phyloP scores from a whole-genome alignment of 306 rosid genomes.

The Sphenostylis stenocarpa region DNA sequence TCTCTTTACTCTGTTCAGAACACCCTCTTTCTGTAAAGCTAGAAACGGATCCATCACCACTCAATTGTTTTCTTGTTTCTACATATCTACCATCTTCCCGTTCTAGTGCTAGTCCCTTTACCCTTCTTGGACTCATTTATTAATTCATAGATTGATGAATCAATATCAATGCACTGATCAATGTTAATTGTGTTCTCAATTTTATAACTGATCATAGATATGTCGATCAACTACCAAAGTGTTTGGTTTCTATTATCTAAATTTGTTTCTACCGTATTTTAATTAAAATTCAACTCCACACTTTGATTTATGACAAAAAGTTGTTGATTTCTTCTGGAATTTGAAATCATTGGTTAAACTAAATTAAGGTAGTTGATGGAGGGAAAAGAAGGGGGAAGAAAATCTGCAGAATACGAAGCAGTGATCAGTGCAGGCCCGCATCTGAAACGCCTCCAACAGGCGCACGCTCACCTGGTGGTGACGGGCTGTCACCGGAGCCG shows the following conservation, averaged over 20 bases:
- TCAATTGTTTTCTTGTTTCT: background rate
- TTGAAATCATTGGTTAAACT: background rate
- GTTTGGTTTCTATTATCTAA: background rate
- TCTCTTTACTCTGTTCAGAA: constrained; percentile 16
- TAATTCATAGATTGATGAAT: background rate
- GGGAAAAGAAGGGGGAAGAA: constrained; percentile 22
- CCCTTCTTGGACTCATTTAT: background rate
- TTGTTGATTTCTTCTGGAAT: too few species aligned
- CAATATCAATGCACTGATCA: background rate
- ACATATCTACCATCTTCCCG: background rate
- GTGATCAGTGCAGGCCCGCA: constrained; percentile 68
- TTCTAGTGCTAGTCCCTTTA: background rate
- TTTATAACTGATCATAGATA: background rate
- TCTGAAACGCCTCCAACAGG: constrained; percentile 59
- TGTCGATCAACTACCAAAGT: background rate
- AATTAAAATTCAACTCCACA: background rate
- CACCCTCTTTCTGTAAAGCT: constrained; percentile 27
- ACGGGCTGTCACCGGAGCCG: constrained; percentile 62
- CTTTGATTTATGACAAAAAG: too few species aligned
- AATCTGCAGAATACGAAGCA: constrained; percentile 61
- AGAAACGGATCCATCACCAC: background rate
- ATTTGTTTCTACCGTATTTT: background rate
- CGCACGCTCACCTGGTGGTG: constrained; percentile 72
- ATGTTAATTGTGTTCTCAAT: background rate
- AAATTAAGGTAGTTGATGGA: constrained; percentile 40